A percentile compares a stretch with the other conserved stretches of the same genome.
Conservation (phyloP, 1,284 basidiomycete species). For the Fomitopsis palustris region DNA sequence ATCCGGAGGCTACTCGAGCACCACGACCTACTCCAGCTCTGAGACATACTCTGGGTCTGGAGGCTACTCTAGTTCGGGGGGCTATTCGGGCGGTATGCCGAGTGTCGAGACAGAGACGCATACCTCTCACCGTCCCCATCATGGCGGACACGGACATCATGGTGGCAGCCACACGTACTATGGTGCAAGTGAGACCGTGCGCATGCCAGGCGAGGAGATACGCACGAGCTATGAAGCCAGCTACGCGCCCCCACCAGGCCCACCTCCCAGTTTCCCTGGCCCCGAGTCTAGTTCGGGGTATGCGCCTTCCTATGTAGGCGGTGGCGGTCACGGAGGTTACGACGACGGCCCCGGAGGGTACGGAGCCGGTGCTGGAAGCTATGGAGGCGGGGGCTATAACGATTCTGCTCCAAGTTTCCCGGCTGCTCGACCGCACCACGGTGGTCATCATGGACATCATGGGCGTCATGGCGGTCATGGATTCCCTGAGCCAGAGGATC, state of each 20-base stretch:
- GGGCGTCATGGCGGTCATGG: not conserved
- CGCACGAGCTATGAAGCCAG: constrained; percentile 13
- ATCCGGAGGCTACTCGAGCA: not conserved
- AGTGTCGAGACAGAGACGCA: not conserved
- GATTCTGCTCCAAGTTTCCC: not conserved
- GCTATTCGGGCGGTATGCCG: not conserved
- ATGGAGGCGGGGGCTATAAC: not conserved
- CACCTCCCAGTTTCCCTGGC: constrained; percentile 5
- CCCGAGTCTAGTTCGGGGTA: constrained; percentile 4
- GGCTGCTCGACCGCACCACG: not conserved
- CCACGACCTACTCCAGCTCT: too few relatives aligned
- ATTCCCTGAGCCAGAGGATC: not conserved
- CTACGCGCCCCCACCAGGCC: constrained; percentile 13
- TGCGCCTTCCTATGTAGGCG: constrained; percentile 8
- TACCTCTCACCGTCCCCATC: not conserved
- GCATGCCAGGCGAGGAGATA: constrained; percentile 7
- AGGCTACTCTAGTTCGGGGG: not conserved
- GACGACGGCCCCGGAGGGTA: not conserved
- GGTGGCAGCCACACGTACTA: constrained; percentile 10
- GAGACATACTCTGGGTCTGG: too few relatives aligned
- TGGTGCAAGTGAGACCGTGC: constrained; percentile 4
- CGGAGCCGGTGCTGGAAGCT: not conserved
- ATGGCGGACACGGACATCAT: constrained; percentile 9
- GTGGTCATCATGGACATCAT: not conserved
- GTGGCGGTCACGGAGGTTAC: not conserved